Conservation (phyloP, 768 basidiomycete species). For the Lactarius indigo region DNA sequence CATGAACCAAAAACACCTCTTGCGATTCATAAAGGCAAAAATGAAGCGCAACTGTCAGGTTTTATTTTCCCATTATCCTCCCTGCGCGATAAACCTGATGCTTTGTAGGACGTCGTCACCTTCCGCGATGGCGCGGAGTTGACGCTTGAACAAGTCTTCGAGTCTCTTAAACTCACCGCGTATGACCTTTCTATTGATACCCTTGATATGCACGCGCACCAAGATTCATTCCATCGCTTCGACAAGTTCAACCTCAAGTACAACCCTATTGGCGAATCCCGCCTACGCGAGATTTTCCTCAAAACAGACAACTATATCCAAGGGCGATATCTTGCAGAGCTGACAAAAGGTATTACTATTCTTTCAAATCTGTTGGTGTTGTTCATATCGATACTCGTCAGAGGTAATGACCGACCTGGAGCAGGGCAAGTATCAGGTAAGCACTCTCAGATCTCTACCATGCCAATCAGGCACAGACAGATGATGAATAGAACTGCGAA, state of each 20-base stretch:
- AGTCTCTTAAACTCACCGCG: slow-evolving; percentile 89
- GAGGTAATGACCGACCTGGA: slow-evolving; percentile 98
- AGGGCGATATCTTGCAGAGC: slow-evolving; percentile 90
- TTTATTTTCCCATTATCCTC: slow-evolving; percentile 26
- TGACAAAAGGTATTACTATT: slow-evolving; percentile 69
- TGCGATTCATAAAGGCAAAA: slow-evolving; percentile 98
- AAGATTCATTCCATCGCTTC: slow-evolving; percentile 97
- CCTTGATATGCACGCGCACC: slow-evolving; percentile 98
- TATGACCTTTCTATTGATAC: slow-evolving; percentile 99
- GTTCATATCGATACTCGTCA: slow-evolving; percentile 32
- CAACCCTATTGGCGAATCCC: slow-evolving; percentile 93
- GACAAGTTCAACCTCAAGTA: slow-evolving; percentile 99
- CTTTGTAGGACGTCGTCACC: slow-evolving; percentile 83
- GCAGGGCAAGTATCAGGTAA: slow-evolving; percentile 96
- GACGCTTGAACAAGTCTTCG: slow-evolving; percentile 91
- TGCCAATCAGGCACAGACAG: background rate
- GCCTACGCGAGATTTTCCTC: slow-evolving; percentile 93
- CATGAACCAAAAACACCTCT: slow-evolving; percentile 98
- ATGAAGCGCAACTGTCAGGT: slow-evolving; percentile 88
- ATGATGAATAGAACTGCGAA: slow-evolving; percentile 72
- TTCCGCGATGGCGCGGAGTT: slow-evolving; percentile 89
- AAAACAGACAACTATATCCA: slow-evolving; percentile 96
- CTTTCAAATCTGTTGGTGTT: background rate
- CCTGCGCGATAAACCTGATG: background rate
- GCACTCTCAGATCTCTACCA: slow-evolving; percentile 7